Evolutionary conservation across 2,329 filamentous ascomycete genomes (phyloP).

Genomic region (Diaporthe aspalathi): DNA sequence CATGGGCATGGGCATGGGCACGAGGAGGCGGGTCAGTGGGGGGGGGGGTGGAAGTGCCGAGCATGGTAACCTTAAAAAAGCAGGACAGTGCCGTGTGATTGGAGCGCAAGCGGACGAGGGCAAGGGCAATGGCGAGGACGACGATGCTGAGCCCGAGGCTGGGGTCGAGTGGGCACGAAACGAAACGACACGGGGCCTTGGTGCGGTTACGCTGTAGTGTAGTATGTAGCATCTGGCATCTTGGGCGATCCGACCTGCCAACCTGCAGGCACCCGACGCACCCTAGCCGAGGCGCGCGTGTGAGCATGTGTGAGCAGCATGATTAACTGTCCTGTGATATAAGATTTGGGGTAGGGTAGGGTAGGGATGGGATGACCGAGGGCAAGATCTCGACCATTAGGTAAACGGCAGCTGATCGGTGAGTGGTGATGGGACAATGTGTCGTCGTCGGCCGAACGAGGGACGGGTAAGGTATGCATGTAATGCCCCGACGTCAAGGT

Average conservation of each 20-base stretch:
- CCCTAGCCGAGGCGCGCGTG: slow-evolving; percentile 20
- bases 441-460: slow-evolving; percentile 9
- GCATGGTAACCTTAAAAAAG: not conserved
- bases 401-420: not conserved
- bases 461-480: no score
- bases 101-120: not conserved
- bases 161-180: slow-evolving; percentile 14
- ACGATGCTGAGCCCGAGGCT: not conserved
- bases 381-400: not conserved
- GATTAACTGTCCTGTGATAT: not conserved
- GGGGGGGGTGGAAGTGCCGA: not conserved
- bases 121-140: not conserved
- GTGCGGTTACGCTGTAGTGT: slow-evolving; percentile 19
- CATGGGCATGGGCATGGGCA: slow-evolving; percentile 1
- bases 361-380: not conserved
- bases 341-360: not conserved
- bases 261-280: not conserved
- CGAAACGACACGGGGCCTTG: slow-evolving; percentile 21
- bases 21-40: not conserved
- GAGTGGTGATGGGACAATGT: not conserved
- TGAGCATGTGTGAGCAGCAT: slow-evolving; percentile 4
- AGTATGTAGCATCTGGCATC: slow-evolving; percentile 22
- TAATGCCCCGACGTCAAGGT: no score
- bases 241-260: not conserved
- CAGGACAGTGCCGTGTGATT: not conserved